Percentiles rank a stretch among this genome's conserved stretches.
These are phyloP conservation scores for Triangularia setosa DNA, from an alignment of 2,329 filamentous ascomycete genomes.

Conservation along the genomic window DNA sequence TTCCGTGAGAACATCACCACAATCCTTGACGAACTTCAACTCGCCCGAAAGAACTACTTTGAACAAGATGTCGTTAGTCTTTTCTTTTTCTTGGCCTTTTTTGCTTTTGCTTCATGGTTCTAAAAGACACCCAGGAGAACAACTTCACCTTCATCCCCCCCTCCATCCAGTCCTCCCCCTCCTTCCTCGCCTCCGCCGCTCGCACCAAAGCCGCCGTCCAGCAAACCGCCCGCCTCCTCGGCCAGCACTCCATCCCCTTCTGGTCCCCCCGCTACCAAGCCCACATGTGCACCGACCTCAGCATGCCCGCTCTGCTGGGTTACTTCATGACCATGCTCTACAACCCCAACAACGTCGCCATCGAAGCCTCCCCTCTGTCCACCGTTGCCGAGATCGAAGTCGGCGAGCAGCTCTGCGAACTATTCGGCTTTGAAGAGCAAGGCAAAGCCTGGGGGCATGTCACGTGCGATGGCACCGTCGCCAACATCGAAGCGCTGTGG, in stretches of 20 bases:
- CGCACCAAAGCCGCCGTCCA: slow-evolving; percentile 28
- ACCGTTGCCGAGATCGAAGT: slow-evolving; percentile 42
- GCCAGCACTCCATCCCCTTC: slow-evolving; percentile 42
- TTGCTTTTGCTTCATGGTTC: neutral
- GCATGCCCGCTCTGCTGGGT: slow-evolving; percentile 41
- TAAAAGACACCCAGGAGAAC: neutral
- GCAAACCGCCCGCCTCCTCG: slow-evolving; percentile 36
- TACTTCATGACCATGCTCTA: slow-evolving; percentile 49
- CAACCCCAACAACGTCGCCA: slow-evolving; percentile 46
- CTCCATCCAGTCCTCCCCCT: slow-evolving; percentile 32
- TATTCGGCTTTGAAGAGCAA: slow-evolving; percentile 42
- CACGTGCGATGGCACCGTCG: slow-evolving; percentile 43
- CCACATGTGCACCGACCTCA: slow-evolving; percentile 44
- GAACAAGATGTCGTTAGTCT: slow-evolving; percentile 32
- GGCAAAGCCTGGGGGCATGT: slow-evolving; percentile 42
- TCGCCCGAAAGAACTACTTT: slow-evolving; percentile 12
- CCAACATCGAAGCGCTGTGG: slow-evolving; percentile 48
- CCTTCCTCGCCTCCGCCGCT: slow-evolving; percentile 33
- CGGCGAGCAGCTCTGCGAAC: slow-evolving; percentile 41
- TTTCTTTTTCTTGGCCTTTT: neutral
- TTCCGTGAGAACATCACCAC: slow-evolving; percentile 23
- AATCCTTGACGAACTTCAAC: slow-evolving; percentile 49
- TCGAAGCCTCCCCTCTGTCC: slow-evolving; percentile 44
- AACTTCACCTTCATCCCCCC: slow-evolving; percentile 36
- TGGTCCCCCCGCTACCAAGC: slow-evolving; percentile 45